Conservation (phyloP, 495 filamentous ascomycete species). For the Delitschia confertaspora region DNA sequence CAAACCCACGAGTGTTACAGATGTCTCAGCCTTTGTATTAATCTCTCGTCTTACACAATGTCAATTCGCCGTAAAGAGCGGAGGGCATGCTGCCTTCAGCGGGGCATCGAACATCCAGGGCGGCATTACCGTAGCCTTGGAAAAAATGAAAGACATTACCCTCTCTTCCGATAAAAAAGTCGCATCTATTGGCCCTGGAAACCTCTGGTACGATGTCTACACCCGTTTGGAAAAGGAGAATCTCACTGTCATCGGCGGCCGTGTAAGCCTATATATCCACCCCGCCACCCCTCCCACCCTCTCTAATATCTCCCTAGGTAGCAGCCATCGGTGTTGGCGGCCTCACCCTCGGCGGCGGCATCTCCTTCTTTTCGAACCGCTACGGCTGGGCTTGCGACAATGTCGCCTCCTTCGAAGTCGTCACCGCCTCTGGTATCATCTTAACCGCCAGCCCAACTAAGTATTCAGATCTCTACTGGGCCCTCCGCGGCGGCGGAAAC, state of each 20-base stretch:
- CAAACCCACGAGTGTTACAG: slow-evolving; percentile 30
- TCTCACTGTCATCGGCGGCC: slow-evolving; percentile 47
- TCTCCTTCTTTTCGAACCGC: slow-evolving; percentile 19
- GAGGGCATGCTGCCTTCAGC: slow-evolving; percentile 44
- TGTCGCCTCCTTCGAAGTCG: slow-evolving; percentile 56
- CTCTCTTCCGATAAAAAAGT: slow-evolving; percentile 32
- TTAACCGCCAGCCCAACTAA: slow-evolving; percentile 35
- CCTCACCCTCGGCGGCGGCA: slow-evolving; percentile 41
- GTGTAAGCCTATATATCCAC: slow-evolving; percentile 28
- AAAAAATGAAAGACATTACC: slow-evolving; percentile 38
- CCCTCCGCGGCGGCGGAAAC: slow-evolving; percentile 42
- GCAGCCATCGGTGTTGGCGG: slow-evolving; percentile 51
- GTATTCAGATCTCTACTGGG: slow-evolving; percentile 43
- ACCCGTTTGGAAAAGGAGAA: slow-evolving; percentile 38
- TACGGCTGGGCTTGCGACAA: slow-evolving; percentile 27
- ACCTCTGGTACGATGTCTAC: slow-evolving; percentile 49
- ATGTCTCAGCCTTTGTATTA: slow-evolving; percentile 37
- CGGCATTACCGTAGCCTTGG: slow-evolving; percentile 51
- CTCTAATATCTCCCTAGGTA: slow-evolving; percentile 4
- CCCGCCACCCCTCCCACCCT: not conserved
- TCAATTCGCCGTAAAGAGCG: slow-evolving; percentile 44
- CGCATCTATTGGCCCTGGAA: slow-evolving; percentile 40
- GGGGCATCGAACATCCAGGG: slow-evolving; percentile 43
- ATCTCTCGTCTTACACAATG: slow-evolving; percentile 33
- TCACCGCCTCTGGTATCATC: slow-evolving; percentile 43